Evolutionary conservation across 2,329 filamentous ascomycete genomes (phyloP).

Genomic region (Aspergillus sp.): DNA sequence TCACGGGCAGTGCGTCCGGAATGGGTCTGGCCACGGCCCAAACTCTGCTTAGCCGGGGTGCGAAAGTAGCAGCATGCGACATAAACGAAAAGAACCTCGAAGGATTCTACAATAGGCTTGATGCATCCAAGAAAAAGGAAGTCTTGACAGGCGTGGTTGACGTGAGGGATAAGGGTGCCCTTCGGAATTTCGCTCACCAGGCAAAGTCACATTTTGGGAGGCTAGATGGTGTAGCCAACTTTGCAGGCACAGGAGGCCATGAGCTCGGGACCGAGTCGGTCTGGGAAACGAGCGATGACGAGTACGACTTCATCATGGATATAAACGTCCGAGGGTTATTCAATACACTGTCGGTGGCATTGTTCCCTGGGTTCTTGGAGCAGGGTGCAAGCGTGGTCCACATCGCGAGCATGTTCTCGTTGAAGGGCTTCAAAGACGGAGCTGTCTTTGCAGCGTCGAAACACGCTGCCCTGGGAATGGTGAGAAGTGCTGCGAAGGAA

Average conservation of each 20-base stretch:
- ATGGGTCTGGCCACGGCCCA: constrained; percentile 2
- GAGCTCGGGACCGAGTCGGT: background rate
- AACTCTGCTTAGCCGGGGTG: background rate
- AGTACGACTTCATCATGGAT: background rate
- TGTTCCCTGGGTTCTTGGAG: background rate
- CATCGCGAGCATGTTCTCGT: background rate
- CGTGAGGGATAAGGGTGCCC: background rate
- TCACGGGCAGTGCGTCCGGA: constrained; percentile 1
- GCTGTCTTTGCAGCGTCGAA: background rate
- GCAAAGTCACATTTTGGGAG: background rate
- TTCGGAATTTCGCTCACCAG: background rate
- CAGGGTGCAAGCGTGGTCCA: background rate
- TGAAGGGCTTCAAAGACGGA: background rate
- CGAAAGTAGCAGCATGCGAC: background rate
- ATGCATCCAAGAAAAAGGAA: background rate
- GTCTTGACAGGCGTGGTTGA: background rate
- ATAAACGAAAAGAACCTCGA: background rate
- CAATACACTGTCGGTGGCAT: background rate
- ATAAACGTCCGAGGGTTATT: background rate
- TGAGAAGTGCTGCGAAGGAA: background rate
- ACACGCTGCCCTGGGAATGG: background rate
- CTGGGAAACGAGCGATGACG: background rate
- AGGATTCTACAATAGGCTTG: background rate
- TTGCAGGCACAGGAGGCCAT: background rate
- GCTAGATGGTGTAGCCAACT: background rate